Base-by-base conservation (phyloP, 768 basidiomycete species). In the Boletus bicolor region DNA sequence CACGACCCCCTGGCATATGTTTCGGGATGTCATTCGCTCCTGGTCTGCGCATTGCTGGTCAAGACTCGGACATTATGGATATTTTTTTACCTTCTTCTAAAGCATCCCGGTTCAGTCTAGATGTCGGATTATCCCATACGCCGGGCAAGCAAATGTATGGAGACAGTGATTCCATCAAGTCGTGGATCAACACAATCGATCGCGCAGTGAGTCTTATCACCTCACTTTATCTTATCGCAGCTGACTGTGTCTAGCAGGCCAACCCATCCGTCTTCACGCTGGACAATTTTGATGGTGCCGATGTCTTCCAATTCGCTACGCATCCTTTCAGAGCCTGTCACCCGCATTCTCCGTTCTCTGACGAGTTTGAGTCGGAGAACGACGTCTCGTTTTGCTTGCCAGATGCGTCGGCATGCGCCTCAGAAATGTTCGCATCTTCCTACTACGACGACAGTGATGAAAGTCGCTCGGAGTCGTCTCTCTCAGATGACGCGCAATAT, bases 401-500 rank as follows among this genome's bases (percentile, higher is more conserved):
- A 30, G 62, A 60, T 19, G 44, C 57, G 4, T 55, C 62, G 7
- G 37, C 56, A 3, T 67, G 70, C 65, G 58, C 59, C 28, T 60
- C 68, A 34, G 58, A 58, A 19, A 39, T 56, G 15, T 53, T 61
- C 2, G 12, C 38, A 26, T 52, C 59, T 30, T 54, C 52, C n/a
- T 64, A 55, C 44, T 52, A 58, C 19, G 60, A 62, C 26, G 59
- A 62, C 35, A 63, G 62, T 15, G 71, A 65, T 24, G 65, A 63
- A 30, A 61, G 55, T 53, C 48, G 3, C 35, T 61, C 64, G 7
- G 62, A 51, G 4, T 64, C 62, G 9, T 55, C 60, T 19, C 37
- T 51, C 15, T 63, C 70, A 37, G 64, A 64, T 26, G 68, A 70
- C 44, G 71, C 67, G 4, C 78, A 79, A 59, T 74, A 75, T 44